Evolutionary conservation across 768 basidiomycete species (phyloP).

Genomic region (Chiua virens): DNA sequence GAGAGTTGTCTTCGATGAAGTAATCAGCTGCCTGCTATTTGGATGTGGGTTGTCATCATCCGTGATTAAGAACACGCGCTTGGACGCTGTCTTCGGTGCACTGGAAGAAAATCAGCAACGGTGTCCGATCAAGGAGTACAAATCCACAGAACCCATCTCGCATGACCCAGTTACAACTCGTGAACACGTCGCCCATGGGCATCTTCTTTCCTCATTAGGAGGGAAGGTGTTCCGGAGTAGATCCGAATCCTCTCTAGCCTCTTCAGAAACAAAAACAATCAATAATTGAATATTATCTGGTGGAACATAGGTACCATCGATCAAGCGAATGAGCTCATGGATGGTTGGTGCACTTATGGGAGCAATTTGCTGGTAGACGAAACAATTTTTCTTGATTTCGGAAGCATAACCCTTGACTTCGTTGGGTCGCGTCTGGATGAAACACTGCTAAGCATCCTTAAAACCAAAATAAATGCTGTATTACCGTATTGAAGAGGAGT

Average conservation of each 20-base stretch:
- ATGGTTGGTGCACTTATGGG: conserved; percentile 81
- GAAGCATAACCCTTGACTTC: conserved; percentile 41
- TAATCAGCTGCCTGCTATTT: conserved; percentile 58
- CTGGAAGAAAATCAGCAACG: conserved; percentile 37
- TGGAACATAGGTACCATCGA: conserved; percentile 60
- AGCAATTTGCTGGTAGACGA: conserved; percentile 72
- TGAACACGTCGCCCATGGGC: conserved; percentile 88
- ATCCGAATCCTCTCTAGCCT: conserved; percentile 61
- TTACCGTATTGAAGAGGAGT: conserved; percentile 89
- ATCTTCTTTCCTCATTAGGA: conserved; percentile 58
- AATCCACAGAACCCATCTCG: conserved; percentile 66
- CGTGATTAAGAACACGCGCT: conserved; percentile 91
- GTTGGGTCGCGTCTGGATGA: conserved; percentile 23
- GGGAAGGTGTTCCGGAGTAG: conserved; percentile 62
- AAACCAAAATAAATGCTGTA: conserved; percentile 18
- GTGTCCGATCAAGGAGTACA: conserved; percentile 14
- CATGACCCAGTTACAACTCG: conserved; percentile 85
- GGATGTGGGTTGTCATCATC: conserved; percentile 56
- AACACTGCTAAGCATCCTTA: neutral
- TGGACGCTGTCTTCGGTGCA: conserved; percentile 85
- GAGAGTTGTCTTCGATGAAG: conserved; percentile 70
- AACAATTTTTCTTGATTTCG: conserved; percentile 69
- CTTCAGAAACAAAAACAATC: conserved; percentile 36
- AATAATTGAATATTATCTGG: neutral
- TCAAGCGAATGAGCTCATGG: conserved; percentile 70